Percentiles rank a stretch among this genome's conserved stretches.
phyloP scores from a whole-genome alignment of 1,139 yeast genomes.

The Yamadazyma friedrichii region DNA sequence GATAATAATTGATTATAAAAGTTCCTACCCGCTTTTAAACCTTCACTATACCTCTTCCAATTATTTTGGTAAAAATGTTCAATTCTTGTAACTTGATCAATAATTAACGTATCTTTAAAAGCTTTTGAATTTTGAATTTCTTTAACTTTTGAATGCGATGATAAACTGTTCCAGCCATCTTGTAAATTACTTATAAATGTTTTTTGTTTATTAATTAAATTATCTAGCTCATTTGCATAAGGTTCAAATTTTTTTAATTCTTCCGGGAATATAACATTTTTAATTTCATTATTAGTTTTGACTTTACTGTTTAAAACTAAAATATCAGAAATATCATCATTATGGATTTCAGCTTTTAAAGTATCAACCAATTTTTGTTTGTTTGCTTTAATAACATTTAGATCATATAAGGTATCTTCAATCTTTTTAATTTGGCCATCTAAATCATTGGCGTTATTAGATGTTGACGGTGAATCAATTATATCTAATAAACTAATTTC shows the following conservation, averaged over 20 bases:
- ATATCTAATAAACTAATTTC: slow-evolving; percentile 61
- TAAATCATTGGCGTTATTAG: slow-evolving; percentile 37
- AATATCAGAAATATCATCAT: slow-evolving; percentile 82
- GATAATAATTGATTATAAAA: slow-evolving; percentile 60
- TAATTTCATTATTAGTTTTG: slow-evolving; percentile 56
- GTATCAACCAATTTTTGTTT: slow-evolving; percentile 60
- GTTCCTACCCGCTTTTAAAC: slow-evolving; percentile 57
- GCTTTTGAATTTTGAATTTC: slow-evolving; percentile 35
- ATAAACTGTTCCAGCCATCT: slow-evolving; percentile 54
- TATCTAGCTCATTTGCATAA: slow-evolving; percentile 64
- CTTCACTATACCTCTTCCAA: slow-evolving; percentile 61
- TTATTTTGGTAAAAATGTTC: slow-evolving; percentile 46
- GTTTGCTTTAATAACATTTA: slow-evolving; percentile 52
- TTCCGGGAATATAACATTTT: slow-evolving; percentile 58
- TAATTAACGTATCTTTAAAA: slow-evolving; percentile 23
- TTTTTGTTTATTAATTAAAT: slow-evolving; percentile 64
- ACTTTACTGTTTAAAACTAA: slow-evolving; percentile 66
- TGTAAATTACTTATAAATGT: slow-evolving; percentile 57
- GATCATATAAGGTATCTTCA: slow-evolving; percentile 46
- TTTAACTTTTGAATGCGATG: slow-evolving; percentile 43
- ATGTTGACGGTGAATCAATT: slow-evolving; percentile 9
- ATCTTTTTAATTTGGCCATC: slow-evolving; percentile 37
- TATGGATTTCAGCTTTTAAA: slow-evolving; percentile 68
- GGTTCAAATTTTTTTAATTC: slow-evolving; percentile 80
- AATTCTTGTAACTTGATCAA: slow-evolving; percentile 35